Conservation (phyloP, 768 basidiomycete genomes). For the Coprinopsis sp. region DNA sequence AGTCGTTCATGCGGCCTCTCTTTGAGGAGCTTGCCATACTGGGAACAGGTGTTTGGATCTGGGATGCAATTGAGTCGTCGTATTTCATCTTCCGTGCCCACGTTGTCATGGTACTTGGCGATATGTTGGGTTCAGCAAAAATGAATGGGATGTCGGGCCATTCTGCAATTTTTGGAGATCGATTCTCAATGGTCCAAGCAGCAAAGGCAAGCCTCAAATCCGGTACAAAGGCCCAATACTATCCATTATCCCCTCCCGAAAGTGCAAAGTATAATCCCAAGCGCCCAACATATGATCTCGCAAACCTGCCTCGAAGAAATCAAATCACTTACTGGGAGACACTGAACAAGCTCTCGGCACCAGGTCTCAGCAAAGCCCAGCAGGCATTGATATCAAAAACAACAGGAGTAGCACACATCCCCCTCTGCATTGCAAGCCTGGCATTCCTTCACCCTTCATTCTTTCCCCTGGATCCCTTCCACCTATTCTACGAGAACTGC, state of each 20-base stretch:
- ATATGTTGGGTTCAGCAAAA: slow-evolving; percentile 31
- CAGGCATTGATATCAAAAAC: too few species aligned
- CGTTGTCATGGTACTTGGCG: slow-evolving; percentile 21
- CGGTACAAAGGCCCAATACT: slow-evolving; percentile 24
- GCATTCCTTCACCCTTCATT: slow-evolving; percentile 30
- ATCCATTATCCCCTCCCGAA: slow-evolving; percentile 21
- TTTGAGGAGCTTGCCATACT: slow-evolving; percentile 25
- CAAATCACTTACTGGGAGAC: neutral
- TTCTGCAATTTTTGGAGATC: slow-evolving; percentile 25
- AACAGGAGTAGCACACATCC: neutral
- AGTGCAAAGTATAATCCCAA: slow-evolving; percentile 21
- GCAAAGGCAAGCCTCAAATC: slow-evolving; percentile 17
- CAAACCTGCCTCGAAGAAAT: neutral
- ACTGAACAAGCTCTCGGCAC: neutral
- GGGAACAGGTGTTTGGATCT: slow-evolving; percentile 28
- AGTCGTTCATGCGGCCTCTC: slow-evolving; percentile 18
- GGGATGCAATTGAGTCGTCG: slow-evolving; percentile 24
- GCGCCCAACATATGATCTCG: slow-evolving; percentile 2
- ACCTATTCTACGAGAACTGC: slow-evolving; percentile 31
- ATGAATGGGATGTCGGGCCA: slow-evolving; percentile 26
- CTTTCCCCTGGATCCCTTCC: slow-evolving; percentile 33
- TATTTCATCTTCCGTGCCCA: slow-evolving; percentile 19
- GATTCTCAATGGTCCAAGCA: slow-evolving; percentile 22
- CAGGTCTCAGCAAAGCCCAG: neutral
- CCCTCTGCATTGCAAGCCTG: slow-evolving; percentile 10